Conservation (phyloP, 2,329 filamentous ascomycete species). For the Neofusicoccum laricinum region DNA sequence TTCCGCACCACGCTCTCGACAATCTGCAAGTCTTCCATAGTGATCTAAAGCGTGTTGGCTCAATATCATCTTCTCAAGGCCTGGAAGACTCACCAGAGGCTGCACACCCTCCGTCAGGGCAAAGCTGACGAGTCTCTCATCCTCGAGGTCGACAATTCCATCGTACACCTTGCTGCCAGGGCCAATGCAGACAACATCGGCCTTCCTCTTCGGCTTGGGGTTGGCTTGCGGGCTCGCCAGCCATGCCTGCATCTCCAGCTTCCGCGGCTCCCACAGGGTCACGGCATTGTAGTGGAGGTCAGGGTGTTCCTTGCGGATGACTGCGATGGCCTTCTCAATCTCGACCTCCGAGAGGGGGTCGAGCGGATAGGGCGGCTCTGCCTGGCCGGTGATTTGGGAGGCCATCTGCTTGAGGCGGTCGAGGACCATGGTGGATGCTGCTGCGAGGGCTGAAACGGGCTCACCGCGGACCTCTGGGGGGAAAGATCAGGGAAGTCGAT, state of each 20-base stretch:
- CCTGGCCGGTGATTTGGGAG: constrained; percentile 57
- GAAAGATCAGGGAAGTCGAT: neutral
- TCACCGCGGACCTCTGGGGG: neutral
- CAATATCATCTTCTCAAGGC: neutral
- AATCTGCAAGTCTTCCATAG: constrained; percentile 81
- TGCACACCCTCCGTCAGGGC: constrained; percentile 72
- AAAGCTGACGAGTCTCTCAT: constrained; percentile 69
- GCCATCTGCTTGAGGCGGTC: constrained; percentile 63
- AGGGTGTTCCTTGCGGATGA: constrained; percentile 67
- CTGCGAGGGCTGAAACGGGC: neutral
- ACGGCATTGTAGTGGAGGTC: constrained; percentile 83
- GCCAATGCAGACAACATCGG: constrained; percentile 80
- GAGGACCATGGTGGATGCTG: constrained; percentile 51
- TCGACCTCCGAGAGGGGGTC: constrained; percentile 72
- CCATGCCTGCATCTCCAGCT: constrained; percentile 80
- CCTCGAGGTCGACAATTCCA: constrained; percentile 70
- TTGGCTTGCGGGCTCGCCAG: constrained; percentile 61
- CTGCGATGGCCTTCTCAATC: constrained; percentile 67
- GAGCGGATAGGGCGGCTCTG: constrained; percentile 64
- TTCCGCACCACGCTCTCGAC: constrained; percentile 74
- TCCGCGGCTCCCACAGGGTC: constrained; percentile 79
- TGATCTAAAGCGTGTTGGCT: constrained; percentile 57
- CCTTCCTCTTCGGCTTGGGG: constrained; percentile 66
- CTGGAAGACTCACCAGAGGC: constrained; percentile 61
- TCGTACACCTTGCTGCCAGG: constrained; percentile 78